Evolutionary conservation across 2,329 filamentous ascomycete species (phyloP), one percentile per base, ranked within the genome.

Genomic region (Fusarium veterinarium): DNA sequence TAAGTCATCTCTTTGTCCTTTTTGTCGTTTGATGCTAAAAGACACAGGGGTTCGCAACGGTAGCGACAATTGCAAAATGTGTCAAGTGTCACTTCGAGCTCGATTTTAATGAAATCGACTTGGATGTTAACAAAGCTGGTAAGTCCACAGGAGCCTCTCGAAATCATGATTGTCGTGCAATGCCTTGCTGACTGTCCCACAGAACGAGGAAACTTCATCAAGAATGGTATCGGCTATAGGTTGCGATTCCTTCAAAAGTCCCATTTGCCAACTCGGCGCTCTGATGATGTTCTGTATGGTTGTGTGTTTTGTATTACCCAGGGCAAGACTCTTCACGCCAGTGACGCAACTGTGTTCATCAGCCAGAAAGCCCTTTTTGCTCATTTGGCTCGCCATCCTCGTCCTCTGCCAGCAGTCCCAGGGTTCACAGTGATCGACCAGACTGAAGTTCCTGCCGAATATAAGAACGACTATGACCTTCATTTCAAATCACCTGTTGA

Each of bases 301-400:
- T 90, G 88, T 68, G 70, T 88, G 2, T 89, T 90, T 74, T 90
- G 88, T 75, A 80, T 88, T 8, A 82, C 86, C 9, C 68, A 81
- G 23, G 86, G 86, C 1, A 81, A 76, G n/a, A 89, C 87, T 0
- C 77, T 84, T 5, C 86, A 89, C 53, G 83, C 86, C 61, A 86
- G 86, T 71, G 88, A 90, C 52, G 84, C 88, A 6, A 90, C 88
- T 1, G 86, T 90, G 13, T 90, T 90, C 77, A 87, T 88, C 75
- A 85, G 78, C 49, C 85, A 87, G 52, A 84, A 83, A 64, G 83
- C 87, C 51, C 81, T 90, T 8, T 89, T 89, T 64, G 78, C 81
- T 23, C 88, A 90, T 73, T 78, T 90, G 59, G 81, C 86, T 7
- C 84, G 87, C 8, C 88, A 90, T 71, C 83, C 87, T 1, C 85